phyloP scores from a whole-genome alignment of 2,329 filamentous ascomycete genomes.

The Alternaria sp. region DNA sequence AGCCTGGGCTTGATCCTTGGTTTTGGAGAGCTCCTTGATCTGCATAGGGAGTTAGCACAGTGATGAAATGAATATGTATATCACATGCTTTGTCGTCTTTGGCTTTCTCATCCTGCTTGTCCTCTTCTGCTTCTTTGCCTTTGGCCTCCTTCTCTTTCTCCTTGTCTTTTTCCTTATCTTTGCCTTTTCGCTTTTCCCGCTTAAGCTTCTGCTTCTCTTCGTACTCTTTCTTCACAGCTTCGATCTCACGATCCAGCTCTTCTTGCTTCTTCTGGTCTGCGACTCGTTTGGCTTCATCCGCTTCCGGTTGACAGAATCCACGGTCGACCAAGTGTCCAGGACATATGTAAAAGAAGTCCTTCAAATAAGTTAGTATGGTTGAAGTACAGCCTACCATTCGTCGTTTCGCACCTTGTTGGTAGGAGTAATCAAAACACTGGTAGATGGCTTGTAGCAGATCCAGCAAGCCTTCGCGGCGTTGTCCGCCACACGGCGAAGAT shows the following conservation, averaged over 20 bases:
- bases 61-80: background rate
- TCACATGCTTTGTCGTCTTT: slow-evolving; percentile 62
- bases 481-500: slow-evolving; percentile 85
- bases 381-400: background rate
- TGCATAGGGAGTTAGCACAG: slow-evolving; percentile 23
- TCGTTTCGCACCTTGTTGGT: slow-evolving; percentile 75
- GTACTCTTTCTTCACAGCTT: slow-evolving; percentile 57
- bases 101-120: slow-evolving; percentile 69
- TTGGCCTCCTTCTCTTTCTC: slow-evolving; percentile 62
- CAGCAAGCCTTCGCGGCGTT: slow-evolving; percentile 83
- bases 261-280: slow-evolving; percentile 62
- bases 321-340: slow-evolving; percentile 80
- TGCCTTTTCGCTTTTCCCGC: slow-evolving; percentile 52
- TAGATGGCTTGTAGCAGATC: slow-evolving; percentile 88
- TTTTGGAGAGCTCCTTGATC: slow-evolving; percentile 58
- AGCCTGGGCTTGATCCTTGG: slow-evolving; percentile 50
- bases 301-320: slow-evolving; percentile 76
- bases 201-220: slow-evolving; percentile 66
- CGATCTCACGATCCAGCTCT: slow-evolving; percentile 57
- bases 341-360: slow-evolving; percentile 95
- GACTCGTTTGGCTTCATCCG: slow-evolving; percentile 68
- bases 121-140: slow-evolving; percentile 68
- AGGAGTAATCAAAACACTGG: slow-evolving; percentile 84
- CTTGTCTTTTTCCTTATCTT: slow-evolving; percentile 64
- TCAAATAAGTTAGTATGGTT: slow-evolving; percentile 6